Evolutionary conservation across 2,329 filamentous ascomycete genomes (phyloP).

Genomic region (Aspergillus sp.): DNA sequence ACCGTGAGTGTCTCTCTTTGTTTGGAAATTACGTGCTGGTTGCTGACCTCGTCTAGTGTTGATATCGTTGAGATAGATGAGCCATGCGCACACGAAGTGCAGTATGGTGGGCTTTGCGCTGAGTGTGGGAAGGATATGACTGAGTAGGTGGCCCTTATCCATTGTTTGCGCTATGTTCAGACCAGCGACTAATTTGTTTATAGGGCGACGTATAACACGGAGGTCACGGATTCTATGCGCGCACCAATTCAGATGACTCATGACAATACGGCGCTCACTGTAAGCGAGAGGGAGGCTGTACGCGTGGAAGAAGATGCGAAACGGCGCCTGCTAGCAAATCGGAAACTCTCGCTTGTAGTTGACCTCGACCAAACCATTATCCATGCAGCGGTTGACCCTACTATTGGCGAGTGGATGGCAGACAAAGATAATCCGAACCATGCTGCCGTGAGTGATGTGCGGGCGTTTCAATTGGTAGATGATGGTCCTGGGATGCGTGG

Average conservation of each 20-base stretch:
- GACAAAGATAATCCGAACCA: conserved; percentile 89
- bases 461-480: conserved; percentile 83
- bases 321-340: conserved; percentile 72
- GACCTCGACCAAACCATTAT: conserved; percentile 99
- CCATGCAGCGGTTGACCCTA: conserved; percentile 95
- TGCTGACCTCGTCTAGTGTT: conserved; percentile 41
- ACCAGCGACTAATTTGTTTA: background rate
- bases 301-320: conserved; percentile 85
- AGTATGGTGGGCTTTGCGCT: conserved; percentile 87
- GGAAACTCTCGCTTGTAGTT: conserved; percentile 89
- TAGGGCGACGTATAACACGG: conserved; percentile 74
- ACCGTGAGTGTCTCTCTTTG: conserved; percentile 30
- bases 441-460: conserved; percentile 83
- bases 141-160: conserved; percentile 51
- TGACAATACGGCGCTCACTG: conserved; percentile 81
- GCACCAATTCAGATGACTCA: conserved; percentile 95
- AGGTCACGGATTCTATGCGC: conserved; percentile 74
- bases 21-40: conserved; percentile 31
- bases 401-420: conserved; percentile 90
- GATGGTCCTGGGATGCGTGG: conserved; percentile 72
- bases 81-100: conserved; percentile 84
- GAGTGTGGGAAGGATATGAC: conserved; percentile 97
- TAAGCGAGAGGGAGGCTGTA: conserved; percentile 78
- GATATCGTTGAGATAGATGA: conserved; percentile 78
- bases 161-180: background rate